Evolutionary conservation across 768 basidiomycete species (phyloP), one percentile per base, ranked within the genome.

Genomic region (Paxillus involutus): DNA sequence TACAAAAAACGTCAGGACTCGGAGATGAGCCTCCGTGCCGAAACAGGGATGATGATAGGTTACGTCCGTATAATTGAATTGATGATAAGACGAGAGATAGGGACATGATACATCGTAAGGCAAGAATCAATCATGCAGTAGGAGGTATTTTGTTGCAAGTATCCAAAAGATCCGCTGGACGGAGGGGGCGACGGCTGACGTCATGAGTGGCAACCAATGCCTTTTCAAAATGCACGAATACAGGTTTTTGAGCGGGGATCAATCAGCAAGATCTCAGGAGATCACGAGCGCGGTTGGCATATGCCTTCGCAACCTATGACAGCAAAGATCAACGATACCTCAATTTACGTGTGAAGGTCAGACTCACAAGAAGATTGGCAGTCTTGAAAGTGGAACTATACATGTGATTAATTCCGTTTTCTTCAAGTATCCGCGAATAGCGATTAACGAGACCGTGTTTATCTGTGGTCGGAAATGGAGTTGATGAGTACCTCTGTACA

Each of bases 321-420:
- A 46, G 19, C 4, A 42, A 24, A 39, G 44, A 37, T 29, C 4
- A 32, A 45, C 51, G 30, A 40, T 26, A 45, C 7, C 46, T 6
- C 17, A 10, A 52, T 44, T 26, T 29, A 44, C 16, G 33, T 29
- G 21, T 44, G 42, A 60, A 51, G 41, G 49, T 63, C 74, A 56
- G 49, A 59, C 59, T 24, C 60, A 91, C 88, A 61, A 91, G 73
- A 32, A 92, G 69, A 69, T 92, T 91, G 52, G 89, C 89, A 6
- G 86, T 88, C 71, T 88, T 88, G 66, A 83, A 86, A n/a, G 89
- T 90, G 42, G 88, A 89, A 53, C 84, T 87, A 65, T 91, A 91
- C 81, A 91, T 86, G 64, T 90, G 88, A 71, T 90, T 88, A 65
- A 92, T 85, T 11, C 82, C 81, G 60, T 86, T 85, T 59, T 81